Base-by-base conservation (phyloP, 805 yeast genomes). In the Blastobotrys americana region DNA sequence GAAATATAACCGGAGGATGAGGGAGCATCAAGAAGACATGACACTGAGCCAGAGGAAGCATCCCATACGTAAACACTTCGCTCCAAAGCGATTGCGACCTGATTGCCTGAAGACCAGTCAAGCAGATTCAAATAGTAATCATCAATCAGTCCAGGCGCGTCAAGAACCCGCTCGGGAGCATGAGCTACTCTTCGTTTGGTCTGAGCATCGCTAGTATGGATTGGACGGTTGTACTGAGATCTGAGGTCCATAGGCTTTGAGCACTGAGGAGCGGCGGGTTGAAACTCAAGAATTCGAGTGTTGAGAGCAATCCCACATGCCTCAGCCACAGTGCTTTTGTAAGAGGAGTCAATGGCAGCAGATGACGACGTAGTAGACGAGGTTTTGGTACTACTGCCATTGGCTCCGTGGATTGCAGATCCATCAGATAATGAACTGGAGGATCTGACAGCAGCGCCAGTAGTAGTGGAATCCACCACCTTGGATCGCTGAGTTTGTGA, bases 71-170 rank as follows among this genome's bases (percentile, higher is more conserved):
- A 93, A 10, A 93, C 84, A 2, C 83, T 72, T 45, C 77, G 78
- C 44, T 83, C 95, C 41, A 93, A 69, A 1, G 96, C 98, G 58
- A 93, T 84, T 1, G 96, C 97, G 25, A 93, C 69, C 37, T 81
- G 69, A 61, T 90, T 87, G 23, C 80, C 77, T 51, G 69, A 68
- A 5, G 96, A 88, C 97, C 98, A 93, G 49, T 88, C 78, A 43
- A 93, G 63, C 34, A 90, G 69, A 58, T 88, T 88, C 43, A 88
- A 71, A 61, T 90, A 93, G 63, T 88, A 93, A 66, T 93, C 98
- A 63, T 93, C 96, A 18, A 82, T 74, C 46, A 89, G 73, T 0
- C 96, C 96, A 0, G 98, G 98, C 0, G 97, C 98, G 66, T 93
- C 98, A 34, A 93, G 70, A 1, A 93, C 95, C 51, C 95, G 75